Evolutionary conservation across 371 early-diverging fungal species (phyloP).

Genomic region (Catenaria anguillulae): DNA sequence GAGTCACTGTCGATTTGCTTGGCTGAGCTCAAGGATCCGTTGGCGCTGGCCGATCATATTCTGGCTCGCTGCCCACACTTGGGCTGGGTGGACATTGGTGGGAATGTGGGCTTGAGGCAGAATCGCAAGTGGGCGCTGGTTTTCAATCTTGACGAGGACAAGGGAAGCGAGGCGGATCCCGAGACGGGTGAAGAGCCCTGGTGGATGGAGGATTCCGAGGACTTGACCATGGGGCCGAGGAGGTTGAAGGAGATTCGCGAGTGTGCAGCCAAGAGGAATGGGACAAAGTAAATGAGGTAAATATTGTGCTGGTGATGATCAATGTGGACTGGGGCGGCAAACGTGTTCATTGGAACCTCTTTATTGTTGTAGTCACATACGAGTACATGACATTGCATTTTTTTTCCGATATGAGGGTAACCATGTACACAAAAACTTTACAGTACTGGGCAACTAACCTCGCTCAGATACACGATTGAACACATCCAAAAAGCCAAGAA

Average conservation of each 20-base stretch:
- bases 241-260: neutral
- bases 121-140: neutral
- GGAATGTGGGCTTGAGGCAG: neutral
- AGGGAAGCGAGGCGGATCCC: neutral
- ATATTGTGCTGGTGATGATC: too few relatives aligned
- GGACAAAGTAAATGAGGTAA: too few relatives aligned
- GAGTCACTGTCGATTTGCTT: neutral
- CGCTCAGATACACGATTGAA: too few relatives aligned
- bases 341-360: too few relatives aligned
- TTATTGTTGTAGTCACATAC: too few relatives aligned
- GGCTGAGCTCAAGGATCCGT: neutral
- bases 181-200: neutral
- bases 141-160: neutral
- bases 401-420: too few relatives aligned
- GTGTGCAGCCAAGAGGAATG: neutral
- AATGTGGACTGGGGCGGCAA: too few relatives aligned
- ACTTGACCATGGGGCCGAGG: neutral
- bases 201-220: neutral
- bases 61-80: neutral
- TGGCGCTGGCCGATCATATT: neutral
- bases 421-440: too few relatives aligned
- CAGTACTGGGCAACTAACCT: too few relatives aligned
- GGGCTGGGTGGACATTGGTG: neutral
- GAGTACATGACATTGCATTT: too few relatives aligned
- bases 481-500: too few relatives aligned